Conservation (phyloP, 208 protist species). For the Entamoeba moshkovskii region DNA sequence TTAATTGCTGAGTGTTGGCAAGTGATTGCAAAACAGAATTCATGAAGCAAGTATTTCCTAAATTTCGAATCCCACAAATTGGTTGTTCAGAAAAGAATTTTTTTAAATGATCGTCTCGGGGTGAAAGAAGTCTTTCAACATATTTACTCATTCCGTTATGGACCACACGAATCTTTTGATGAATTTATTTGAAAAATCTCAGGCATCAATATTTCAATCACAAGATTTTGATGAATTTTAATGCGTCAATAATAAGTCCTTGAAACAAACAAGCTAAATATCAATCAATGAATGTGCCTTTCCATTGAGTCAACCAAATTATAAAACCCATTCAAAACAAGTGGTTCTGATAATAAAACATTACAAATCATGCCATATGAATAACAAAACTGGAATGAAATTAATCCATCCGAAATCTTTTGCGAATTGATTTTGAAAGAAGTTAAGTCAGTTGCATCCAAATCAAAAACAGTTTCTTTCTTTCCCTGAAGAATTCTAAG, state of each 20-base stretch:
- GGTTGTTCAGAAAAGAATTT: background rate
- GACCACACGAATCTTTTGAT: too few species aligned
- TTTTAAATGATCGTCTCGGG: background rate
- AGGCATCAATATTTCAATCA: too few species aligned
- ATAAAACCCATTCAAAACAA: background rate
- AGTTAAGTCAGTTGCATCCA: background rate
- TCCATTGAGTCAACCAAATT: background rate
- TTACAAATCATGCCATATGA: background rate
- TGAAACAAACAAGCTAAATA: too few species aligned
- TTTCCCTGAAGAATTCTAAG: background rate
- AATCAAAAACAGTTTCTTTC: background rate
- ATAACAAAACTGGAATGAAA: background rate
- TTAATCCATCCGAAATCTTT: background rate
- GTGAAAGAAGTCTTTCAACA: background rate
- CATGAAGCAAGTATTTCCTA: constrained; percentile 91
- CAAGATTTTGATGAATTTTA: too few species aligned
- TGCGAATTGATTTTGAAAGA: background rate
- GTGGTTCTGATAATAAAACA: background rate
- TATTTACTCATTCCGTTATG: background rate
- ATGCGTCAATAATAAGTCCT: too few species aligned
- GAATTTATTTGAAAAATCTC: too few species aligned
- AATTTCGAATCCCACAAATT: constrained; percentile 52
- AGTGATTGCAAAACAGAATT: constrained; percentile 78
- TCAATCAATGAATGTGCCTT: background rate
- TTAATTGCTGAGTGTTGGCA: constrained; percentile 48